Evolutionary conservation across 2,329 filamentous ascomycete species (phyloP).

Genomic region (Rachicladosporium sp.): DNA sequence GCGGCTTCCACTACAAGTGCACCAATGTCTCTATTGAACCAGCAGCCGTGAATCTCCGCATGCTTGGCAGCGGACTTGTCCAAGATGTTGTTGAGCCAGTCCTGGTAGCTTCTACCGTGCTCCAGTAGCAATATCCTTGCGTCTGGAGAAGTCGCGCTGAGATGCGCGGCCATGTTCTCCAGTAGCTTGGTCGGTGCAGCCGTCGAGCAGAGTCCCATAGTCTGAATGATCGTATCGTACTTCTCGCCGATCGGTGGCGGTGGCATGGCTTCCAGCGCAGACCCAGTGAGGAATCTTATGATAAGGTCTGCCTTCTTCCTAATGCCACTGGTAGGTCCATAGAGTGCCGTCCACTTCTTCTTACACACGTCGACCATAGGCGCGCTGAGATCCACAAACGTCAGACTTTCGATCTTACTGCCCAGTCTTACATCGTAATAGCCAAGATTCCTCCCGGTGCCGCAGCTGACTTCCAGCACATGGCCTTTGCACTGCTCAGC

Average conservation of each 20-base stretch:
- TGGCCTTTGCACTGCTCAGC: slow-evolving; percentile 30
- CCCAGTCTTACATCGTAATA: slow-evolving; percentile 27
- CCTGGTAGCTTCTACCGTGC: slow-evolving; percentile 36
- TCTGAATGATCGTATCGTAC: slow-evolving; percentile 40
- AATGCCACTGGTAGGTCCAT: slow-evolving; percentile 10
- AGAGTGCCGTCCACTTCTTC: slow-evolving; percentile 35
- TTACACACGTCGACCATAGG: slow-evolving; percentile 37
- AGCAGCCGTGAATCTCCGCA: slow-evolving; percentile 38
- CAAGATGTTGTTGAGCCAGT: slow-evolving; percentile 36
- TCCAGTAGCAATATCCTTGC: slow-evolving; percentile 37
- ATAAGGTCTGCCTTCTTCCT: slow-evolving; percentile 10
- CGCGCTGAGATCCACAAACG: slow-evolving; percentile 35
- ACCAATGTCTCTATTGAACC: slow-evolving; percentile 42
- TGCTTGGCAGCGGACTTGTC: slow-evolving; percentile 35
- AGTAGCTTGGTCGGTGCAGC: slow-evolving; percentile 32
- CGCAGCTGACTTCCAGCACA: slow-evolving; percentile 38
- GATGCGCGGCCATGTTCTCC: slow-evolving; percentile 28
- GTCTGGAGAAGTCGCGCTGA: slow-evolving; percentile 29
- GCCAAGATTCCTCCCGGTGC: slow-evolving; percentile 36
- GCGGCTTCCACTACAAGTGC: slow-evolving; percentile 37
- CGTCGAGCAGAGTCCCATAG: slow-evolving; percentile 40
- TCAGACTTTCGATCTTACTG: slow-evolving; percentile 28
- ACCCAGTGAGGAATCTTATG: slow-evolving; percentile 31
- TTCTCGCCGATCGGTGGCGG: slow-evolving; percentile 14
- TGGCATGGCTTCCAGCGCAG: slow-evolving; percentile 32